A percentile compares a stretch with the other conserved stretches of the same genome.
Conservation (phyloP, 148 eudicot genomes). For the Persicaria tinctoria region DNA sequence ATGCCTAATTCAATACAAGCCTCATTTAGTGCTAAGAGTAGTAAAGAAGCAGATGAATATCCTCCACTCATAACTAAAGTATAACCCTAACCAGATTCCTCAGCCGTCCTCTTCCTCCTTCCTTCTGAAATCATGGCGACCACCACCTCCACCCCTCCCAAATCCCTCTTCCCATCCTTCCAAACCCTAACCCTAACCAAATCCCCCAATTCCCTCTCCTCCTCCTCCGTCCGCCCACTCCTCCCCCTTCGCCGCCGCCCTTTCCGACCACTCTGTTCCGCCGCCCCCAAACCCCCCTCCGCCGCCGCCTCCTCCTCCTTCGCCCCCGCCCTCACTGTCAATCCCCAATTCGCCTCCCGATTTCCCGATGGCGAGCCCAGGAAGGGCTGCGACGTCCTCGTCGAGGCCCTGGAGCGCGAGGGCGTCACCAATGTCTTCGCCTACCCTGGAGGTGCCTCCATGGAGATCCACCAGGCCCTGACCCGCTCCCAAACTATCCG, state of each 20-base stretch:
- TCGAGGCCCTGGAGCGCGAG: slow-evolving; percentile 83
- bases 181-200: neutral
- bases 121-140: neutral
- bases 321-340: slow-evolving; percentile 13
- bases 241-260: neutral
- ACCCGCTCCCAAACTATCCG: slow-evolving; percentile 56
- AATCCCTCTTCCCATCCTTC: slow-evolving; percentile 12
- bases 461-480: slow-evolving; percentile 91
- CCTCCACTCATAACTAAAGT: too few relatives aligned
- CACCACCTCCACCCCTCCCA: slow-evolving; percentile 7
- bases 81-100: too few relatives aligned
- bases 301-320: slow-evolving; percentile 1
- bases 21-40: too few relatives aligned
- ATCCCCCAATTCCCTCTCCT: slow-evolving; percentile 8
- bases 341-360: slow-evolving; percentile 7
- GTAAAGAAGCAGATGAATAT: too few relatives aligned
- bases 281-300: neutral
- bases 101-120: too few relatives aligned
- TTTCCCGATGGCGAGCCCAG: neutral
- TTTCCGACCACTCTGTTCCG: neutral
- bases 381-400: slow-evolving; percentile 75
- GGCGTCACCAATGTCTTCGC: slow-evolving; percentile 76
- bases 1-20: too few relatives aligned
- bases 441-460: slow-evolving; percentile 87
- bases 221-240: neutral